phyloP scores from a whole-genome alignment of 2,329 filamentous ascomycete genomes.

The Colletotrichum brevisporum region DNA sequence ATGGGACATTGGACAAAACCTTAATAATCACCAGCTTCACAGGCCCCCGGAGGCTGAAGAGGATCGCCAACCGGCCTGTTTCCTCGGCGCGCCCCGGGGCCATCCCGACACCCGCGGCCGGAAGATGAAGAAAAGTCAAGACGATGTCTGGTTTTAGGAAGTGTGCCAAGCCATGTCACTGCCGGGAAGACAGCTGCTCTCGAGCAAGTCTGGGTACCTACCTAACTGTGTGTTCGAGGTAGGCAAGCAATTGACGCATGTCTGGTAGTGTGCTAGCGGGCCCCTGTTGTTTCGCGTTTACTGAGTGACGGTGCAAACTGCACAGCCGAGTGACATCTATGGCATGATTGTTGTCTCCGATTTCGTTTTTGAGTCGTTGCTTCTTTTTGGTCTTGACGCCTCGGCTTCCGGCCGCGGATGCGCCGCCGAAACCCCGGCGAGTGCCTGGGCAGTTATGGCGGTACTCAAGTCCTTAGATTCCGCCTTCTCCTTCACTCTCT shows the following conservation, averaged over 20 bases:
- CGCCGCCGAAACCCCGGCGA: neutral
- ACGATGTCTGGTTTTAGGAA: neutral
- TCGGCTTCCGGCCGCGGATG: neutral
- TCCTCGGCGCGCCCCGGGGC: neutral
- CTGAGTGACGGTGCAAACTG: neutral
- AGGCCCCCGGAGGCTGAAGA: neutral
- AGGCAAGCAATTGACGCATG: too few relatives aligned
- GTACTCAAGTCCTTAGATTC: too few relatives aligned
- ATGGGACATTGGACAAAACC: conserved; percentile 1
- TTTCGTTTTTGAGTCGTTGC: conserved; percentile 29
- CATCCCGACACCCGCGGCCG: conserved; percentile 4
- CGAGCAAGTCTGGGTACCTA: too few relatives aligned
- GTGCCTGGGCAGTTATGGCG: too few relatives aligned
- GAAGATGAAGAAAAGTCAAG: conserved; percentile 12
- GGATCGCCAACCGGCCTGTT: neutral
- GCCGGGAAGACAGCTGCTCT: neutral
- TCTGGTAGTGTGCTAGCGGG: too few relatives aligned
- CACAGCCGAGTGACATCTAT: neutral
- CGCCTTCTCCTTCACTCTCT: too few relatives aligned
- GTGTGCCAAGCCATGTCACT: conserved; percentile 17
- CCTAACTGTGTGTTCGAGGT: too few relatives aligned
- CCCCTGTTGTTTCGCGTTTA: conserved; percentile 19
- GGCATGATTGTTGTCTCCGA: conserved; percentile 5
- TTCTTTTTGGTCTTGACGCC: conserved; percentile 28
- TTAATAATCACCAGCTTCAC: neutral